Percentiles rank a stretch among this genome's conserved stretches.
phyloP scores from a whole-genome alignment of 2,329 filamentous ascomycete genomes.

The Dothiorella sarmentorum region DNA sequence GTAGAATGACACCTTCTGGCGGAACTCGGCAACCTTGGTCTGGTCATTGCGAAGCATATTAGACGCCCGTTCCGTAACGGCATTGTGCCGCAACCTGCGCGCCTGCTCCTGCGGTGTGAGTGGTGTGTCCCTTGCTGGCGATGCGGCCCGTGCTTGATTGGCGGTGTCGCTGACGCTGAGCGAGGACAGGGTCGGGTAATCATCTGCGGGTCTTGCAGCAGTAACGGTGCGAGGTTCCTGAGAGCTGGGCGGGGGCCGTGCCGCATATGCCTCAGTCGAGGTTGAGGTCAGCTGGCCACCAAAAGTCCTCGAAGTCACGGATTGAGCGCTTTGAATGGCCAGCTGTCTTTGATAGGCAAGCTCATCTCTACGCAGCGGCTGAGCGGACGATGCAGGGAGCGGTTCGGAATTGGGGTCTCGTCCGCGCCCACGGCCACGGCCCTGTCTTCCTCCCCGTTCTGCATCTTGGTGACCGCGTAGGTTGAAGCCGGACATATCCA shows the following conservation, averaged over 20 bases:
- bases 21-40: slow-evolving; percentile 73
- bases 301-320: slow-evolving; percentile 74
- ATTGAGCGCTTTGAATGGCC: slow-evolving; percentile 85
- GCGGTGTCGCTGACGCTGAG: slow-evolving; percentile 3
- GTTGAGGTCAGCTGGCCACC: slow-evolving; percentile 71
- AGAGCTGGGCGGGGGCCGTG: slow-evolving; percentile 44
- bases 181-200: slow-evolving; percentile 16
- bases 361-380: slow-evolving; percentile 79
- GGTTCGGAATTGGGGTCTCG: slow-evolving; percentile 85
- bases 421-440: slow-evolving; percentile 58
- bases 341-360: slow-evolving; percentile 88
- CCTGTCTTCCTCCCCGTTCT: slow-evolving; percentile 53
- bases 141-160: slow-evolving; percentile 20
- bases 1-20: slow-evolving; percentile 74
- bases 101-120: slow-evolving; percentile 76
- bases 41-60: slow-evolving; percentile 76
- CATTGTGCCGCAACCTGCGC: slow-evolving; percentile 72
- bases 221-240: slow-evolving; percentile 39
- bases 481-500: slow-evolving; percentile 86
- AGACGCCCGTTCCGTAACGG: slow-evolving; percentile 80
- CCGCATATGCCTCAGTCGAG: slow-evolving; percentile 38
- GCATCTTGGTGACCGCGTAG: slow-evolving; percentile 68
- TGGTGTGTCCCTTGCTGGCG: slow-evolving; percentile 43
- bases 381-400: slow-evolving; percentile 70
- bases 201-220: slow-evolving; percentile 32